Evolutionary conservation across 345 rosid genomes (phyloP).

Genomic region (Linum lewisii): DNA sequence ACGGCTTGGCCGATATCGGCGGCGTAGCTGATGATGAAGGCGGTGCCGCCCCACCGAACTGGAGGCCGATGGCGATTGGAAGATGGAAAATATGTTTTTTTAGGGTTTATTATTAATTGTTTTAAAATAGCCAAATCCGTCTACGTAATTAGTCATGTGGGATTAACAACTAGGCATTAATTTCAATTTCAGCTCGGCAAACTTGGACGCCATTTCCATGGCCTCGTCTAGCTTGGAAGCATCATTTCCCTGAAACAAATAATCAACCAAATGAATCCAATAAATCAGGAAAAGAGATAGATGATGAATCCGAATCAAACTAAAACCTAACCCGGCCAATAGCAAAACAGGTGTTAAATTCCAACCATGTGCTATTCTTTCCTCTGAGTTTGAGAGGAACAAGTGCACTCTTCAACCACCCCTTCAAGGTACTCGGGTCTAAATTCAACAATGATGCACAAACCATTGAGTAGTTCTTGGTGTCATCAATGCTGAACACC

Average conservation of each 20-base stretch:
- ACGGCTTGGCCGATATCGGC: no score
- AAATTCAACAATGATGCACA: slow-evolving; percentile 85
- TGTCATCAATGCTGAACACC: slow-evolving; percentile 82
- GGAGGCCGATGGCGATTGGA: no score
- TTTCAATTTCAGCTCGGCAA: slow-evolving; percentile 70
- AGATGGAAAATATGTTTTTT: no score
- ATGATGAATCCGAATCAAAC: neutral
- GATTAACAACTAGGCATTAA: no score
- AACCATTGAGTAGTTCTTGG: slow-evolving; percentile 71
- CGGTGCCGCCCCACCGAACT: no score
- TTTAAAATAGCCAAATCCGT: no score
- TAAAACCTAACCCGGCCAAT: slow-evolving; percentile 65
- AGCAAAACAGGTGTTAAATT: slow-evolving; percentile 83
- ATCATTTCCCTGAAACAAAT: slow-evolving; percentile 62
- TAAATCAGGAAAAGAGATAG: neutral
- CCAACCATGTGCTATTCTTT: slow-evolving; percentile 83
- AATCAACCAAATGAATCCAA: slow-evolving; percentile 1
- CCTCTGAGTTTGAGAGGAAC: slow-evolving; percentile 87
- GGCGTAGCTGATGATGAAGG: no score
- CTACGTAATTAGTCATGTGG: no score
- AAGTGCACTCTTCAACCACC: slow-evolving; percentile 72
- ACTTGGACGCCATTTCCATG: slow-evolving; percentile 54
- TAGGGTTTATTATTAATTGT: no score
- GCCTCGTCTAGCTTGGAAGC: slow-evolving; percentile 55
- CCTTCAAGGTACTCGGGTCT: slow-evolving; percentile 56